These are phyloP conservation scores for Xylaria venustula DNA, from an alignment of 495 filamentous ascomycete species.

Conservation along the genomic window DNA sequence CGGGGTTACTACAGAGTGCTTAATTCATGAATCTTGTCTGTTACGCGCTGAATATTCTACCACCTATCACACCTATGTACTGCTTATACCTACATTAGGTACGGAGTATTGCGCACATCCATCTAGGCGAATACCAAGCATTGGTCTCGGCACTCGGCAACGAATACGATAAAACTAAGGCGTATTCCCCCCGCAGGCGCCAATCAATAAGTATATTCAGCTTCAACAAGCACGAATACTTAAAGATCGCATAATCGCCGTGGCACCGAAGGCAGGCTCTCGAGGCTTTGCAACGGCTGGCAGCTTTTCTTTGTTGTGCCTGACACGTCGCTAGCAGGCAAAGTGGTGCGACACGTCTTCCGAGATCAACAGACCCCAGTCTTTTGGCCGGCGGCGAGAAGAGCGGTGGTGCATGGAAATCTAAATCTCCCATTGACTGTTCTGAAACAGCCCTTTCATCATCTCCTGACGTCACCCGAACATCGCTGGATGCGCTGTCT, in stretches of 20 bases:
- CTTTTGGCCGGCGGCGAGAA: not conserved
- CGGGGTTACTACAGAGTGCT: not conserved
- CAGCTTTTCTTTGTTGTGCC: not conserved
- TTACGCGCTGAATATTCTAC: not conserved
- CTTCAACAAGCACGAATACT: not conserved
- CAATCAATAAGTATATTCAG: not conserved
- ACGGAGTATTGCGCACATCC: too few relatives aligned
- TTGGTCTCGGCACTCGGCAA: conserved; percentile 1
- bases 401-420: not conserved
- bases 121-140: not conserved
- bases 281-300: not conserved
- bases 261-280: not conserved
- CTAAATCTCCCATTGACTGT: not conserved
- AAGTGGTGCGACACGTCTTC: not conserved
- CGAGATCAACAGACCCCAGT: not conserved
- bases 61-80: not conserved
- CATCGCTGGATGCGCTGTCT: not conserved
- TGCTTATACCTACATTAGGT: too few relatives aligned
- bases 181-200: not conserved
- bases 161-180: not conserved
- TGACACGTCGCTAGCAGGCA: not conserved
- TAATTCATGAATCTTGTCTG: not conserved
- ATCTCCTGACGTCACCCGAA: conserved; percentile 9
- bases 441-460: conserved; percentile 10
- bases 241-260: not conserved